Conservation (phyloP, 192 early-diverging fungal genomes). For the Backusella australiensis region DNA sequence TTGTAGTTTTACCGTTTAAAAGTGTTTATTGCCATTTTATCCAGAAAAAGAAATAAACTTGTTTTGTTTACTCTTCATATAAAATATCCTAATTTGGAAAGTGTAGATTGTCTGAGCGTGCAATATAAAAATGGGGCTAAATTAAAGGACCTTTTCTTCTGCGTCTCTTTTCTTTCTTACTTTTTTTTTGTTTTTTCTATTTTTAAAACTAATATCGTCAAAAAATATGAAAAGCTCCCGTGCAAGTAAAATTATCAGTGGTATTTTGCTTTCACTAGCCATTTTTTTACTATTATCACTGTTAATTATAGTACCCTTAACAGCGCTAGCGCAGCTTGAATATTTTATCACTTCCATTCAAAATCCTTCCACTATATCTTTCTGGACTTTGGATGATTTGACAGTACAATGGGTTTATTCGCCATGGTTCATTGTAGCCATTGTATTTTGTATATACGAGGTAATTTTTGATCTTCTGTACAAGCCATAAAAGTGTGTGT, state of each 20-base stretch:
- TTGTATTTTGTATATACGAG: constrained; percentile 3
- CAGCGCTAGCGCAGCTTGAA: not conserved
- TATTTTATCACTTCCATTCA: not conserved
- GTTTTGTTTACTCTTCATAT: constrained; percentile 2
- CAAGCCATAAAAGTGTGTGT: not conserved
- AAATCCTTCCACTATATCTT: not conserved
- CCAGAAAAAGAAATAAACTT: constrained; percentile 1
- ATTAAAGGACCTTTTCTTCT: constrained; percentile 2
- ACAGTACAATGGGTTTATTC: not conserved
- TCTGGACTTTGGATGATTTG: not conserved
- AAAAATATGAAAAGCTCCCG: not conserved
- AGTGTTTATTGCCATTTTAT: not conserved
- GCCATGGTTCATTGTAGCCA: not conserved
- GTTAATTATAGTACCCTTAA: not conserved
- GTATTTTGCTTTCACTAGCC: not conserved
- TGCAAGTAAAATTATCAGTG: not conserved
- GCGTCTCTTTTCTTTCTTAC: not conserved
- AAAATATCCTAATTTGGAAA: constrained; percentile 1
- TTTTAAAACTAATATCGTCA: not conserved
- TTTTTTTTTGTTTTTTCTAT: not conserved
- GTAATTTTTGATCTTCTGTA: not conserved
- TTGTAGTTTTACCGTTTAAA: not conserved
- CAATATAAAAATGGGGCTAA: constrained; percentile 13
- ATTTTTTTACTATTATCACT: not conserved
- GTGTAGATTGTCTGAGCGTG: constrained; percentile 1